Percentiles rank a stretch among this genome's conserved stretches.
Evolutionary conservation across 2,329 filamentous ascomycete species (phyloP).

Genomic region (Fusarium sterilihyphosum): DNA sequence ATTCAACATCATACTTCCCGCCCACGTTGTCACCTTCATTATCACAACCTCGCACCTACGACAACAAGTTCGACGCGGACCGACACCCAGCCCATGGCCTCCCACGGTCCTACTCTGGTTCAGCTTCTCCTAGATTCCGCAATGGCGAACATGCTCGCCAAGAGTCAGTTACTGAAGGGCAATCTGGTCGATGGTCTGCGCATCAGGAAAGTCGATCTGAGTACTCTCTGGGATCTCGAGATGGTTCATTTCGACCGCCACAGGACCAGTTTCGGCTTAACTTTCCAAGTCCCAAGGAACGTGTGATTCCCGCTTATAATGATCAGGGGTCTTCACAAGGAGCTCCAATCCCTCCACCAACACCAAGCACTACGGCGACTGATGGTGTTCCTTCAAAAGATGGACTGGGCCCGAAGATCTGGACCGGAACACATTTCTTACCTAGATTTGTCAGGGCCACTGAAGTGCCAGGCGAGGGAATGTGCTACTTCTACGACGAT

Average conservation of each 20-base stretch:
- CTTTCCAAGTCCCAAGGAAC: conserved; percentile 50
- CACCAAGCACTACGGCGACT: conserved; percentile 46
- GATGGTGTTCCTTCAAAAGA: conserved; percentile 65
- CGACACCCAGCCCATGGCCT: conserved; percentile 46
- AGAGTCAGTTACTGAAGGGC: conserved; percentile 51
- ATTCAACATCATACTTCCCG: conserved; percentile 61
- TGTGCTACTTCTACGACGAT: conserved; percentile 89
- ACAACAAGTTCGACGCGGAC: conserved; percentile 57
- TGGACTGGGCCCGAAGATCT: conserved; percentile 73
- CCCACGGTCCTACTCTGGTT: conserved; percentile 52
- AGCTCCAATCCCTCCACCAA: conserved; percentile 42
- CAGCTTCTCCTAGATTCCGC: conserved; percentile 57
- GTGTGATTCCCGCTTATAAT: conserved; percentile 38
- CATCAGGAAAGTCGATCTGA: conserved; percentile 57
- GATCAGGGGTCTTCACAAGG: conserved; percentile 42
- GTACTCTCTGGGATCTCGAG: conserved; percentile 57
- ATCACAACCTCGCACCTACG: conserved; percentile 58
- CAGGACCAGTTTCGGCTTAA: conserved; percentile 50
- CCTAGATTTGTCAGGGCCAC: conserved; percentile 71
- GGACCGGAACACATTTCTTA: conserved; percentile 74
- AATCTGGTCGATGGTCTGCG: conserved; percentile 50
- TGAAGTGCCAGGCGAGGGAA: conserved; percentile 79
- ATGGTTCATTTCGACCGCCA: conserved; percentile 48
- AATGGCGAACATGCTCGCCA: conserved; percentile 51
- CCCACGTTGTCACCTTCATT: conserved; percentile 49